Conservation (phyloP, 768 basidiomycete genomes). For the Serendipita indica region DNA sequence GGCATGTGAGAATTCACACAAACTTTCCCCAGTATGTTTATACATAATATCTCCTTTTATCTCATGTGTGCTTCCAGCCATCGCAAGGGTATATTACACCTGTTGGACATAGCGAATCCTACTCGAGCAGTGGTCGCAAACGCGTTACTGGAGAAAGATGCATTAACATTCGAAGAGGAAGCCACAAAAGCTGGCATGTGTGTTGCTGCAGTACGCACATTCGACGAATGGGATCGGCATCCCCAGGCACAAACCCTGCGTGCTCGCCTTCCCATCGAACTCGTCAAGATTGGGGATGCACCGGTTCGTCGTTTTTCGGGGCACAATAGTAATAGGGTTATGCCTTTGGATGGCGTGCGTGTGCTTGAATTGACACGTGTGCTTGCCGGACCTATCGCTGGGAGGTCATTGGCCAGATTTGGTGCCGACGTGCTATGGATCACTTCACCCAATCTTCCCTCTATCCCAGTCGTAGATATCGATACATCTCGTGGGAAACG, state of each 20-base stretch:
- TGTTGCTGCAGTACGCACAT: constrained; percentile 35
- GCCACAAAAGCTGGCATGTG: constrained; percentile 34
- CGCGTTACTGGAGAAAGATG: constrained; percentile 29
- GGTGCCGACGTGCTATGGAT: constrained; percentile 43
- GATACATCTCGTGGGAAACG: constrained; percentile 52
- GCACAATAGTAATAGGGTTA: background rate
- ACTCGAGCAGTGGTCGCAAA: constrained; percentile 27
- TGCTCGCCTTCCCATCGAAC: constrained; percentile 29
- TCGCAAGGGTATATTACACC: constrained; percentile 33
- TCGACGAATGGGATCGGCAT: constrained; percentile 35
- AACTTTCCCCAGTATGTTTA: constrained; percentile 45
- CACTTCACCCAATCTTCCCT: constrained; percentile 40
- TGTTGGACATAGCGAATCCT: constrained; percentile 29
- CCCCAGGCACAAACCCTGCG: constrained; percentile 31
- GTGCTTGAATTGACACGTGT: constrained; percentile 47
- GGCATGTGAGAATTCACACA: constrained; percentile 42
- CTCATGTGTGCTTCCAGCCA: constrained; percentile 26
- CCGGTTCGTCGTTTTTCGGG: constrained; percentile 21
- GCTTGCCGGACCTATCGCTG: constrained; percentile 42
- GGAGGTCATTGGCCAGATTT: constrained; percentile 42
- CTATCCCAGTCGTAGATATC: constrained; percentile 34
- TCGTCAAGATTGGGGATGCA: constrained; percentile 36
- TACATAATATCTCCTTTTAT: background rate
- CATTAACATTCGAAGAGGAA: constrained; percentile 35
- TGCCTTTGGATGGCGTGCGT: constrained; percentile 35